phyloP scores from a whole-genome alignment of 306 rosid species.

The Prunus davidiana region DNA sequence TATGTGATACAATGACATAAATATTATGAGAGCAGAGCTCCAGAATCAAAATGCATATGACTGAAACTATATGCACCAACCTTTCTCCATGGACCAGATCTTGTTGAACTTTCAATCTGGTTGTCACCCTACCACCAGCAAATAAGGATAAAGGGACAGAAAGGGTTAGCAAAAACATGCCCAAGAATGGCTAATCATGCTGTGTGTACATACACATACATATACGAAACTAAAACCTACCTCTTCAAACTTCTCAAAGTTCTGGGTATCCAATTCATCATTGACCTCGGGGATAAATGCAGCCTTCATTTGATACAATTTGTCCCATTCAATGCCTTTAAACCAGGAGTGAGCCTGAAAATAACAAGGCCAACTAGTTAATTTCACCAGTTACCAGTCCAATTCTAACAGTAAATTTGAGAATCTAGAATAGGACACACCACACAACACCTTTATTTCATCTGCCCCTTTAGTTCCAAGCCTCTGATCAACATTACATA shows the following conservation, averaged over 20 bases:
- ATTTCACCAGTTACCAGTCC: slow-evolving; percentile 26
- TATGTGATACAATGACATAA: neutral
- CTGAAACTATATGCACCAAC: slow-evolving; percentile 42
- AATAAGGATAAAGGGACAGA: slow-evolving; percentile 23
- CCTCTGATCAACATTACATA: slow-evolving; percentile 93
- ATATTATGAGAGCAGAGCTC: slow-evolving; percentile 8
- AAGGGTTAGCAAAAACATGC: slow-evolving; percentile 24
- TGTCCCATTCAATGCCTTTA: slow-evolving; percentile 90
- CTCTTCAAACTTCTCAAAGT: slow-evolving; percentile 99
- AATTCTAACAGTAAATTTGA: slow-evolving; percentile 23
- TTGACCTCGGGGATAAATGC: slow-evolving; percentile 99
- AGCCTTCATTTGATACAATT: slow-evolving; percentile 85
- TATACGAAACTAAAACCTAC: slow-evolving; percentile 34
- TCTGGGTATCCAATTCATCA: slow-evolving; percentile 95
- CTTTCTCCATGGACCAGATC: slow-evolving; percentile 99
- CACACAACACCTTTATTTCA: slow-evolving; percentile 95
- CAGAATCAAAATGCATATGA: slow-evolving; percentile 9
- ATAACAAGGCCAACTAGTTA: slow-evolving; percentile 29
- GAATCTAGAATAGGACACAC: slow-evolving; percentile 57
- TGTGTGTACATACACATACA: slow-evolving; percentile 4
- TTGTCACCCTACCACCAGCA: slow-evolving; percentile 52
- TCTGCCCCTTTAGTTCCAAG: slow-evolving; percentile 96
- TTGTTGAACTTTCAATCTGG: slow-evolving; percentile 73
- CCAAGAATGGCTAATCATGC: slow-evolving; percentile 12
- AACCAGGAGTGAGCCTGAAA: slow-evolving; percentile 95